phyloP scores from a whole-genome alignment of 306 rosid genomes.

The Heteromeles arbutifolia region DNA sequence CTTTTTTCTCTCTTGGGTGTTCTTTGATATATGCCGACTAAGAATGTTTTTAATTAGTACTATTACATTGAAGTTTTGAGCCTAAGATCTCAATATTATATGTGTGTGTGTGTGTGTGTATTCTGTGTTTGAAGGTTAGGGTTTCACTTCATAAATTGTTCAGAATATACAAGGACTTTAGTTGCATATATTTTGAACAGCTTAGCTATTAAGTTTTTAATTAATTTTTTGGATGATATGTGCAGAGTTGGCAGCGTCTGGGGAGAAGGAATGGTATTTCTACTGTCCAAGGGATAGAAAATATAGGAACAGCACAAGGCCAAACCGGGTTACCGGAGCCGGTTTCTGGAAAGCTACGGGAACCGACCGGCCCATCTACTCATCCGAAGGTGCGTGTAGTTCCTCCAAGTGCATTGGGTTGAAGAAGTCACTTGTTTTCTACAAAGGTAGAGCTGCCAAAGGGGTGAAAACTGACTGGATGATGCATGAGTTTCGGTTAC shows the following conservation, averaged over 20 bases:
- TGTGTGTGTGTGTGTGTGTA: too few relatives aligned
- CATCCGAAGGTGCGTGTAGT: slow-evolving; percentile 52
- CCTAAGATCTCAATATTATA: too few relatives aligned
- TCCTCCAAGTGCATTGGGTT: slow-evolving; percentile 65
- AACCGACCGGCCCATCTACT: slow-evolving; percentile 78
- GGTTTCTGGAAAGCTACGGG: slow-evolving; percentile 99
- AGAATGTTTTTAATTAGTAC: too few relatives aligned
- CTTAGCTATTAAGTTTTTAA: not conserved
- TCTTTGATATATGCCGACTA: not conserved
- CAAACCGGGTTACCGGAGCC: slow-evolving; percentile 83
- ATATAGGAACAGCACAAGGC: slow-evolving; percentile 89
- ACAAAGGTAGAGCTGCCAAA: slow-evolving; percentile 87
- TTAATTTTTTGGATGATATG: not conserved
- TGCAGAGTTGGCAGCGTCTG: slow-evolving; percentile 64
- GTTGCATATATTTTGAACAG: not conserved
- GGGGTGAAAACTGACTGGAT: slow-evolving; percentile 94
- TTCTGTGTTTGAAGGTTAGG: not conserved
- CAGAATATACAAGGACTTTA: not conserved
- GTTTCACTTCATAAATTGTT: not conserved
- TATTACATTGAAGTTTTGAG: too few relatives aligned
- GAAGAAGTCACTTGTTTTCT: slow-evolving; percentile 86
- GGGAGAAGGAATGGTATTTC: slow-evolving; percentile 93
- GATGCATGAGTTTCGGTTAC: slow-evolving; percentile 94
- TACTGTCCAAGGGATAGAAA: slow-evolving; percentile 92
- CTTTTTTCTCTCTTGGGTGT: not conserved